phyloP scores from a whole-genome alignment of 73 alveolate genomes.

The Breviolum minutum region DNA sequence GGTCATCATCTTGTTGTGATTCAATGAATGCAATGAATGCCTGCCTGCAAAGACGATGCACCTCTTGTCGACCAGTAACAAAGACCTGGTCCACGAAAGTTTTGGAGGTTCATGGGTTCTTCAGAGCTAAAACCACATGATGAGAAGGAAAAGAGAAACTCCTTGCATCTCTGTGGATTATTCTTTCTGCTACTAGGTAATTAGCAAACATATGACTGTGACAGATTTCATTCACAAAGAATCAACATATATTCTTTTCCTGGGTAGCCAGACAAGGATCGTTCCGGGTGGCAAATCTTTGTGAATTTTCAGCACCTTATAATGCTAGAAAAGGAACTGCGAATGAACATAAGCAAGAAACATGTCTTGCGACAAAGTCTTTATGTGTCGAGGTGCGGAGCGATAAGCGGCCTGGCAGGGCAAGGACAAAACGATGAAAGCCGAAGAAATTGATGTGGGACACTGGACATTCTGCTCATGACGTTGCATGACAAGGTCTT shows the following conservation, averaged over 20 bases:
- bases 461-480: too few relatives aligned
- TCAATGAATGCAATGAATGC: neutral
- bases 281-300: slow-evolving; percentile 92
- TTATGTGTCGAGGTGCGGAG: neutral
- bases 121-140: neutral
- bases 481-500: too few relatives aligned
- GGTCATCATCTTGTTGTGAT: neutral
- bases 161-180: neutral
- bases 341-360: neutral
- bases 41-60: slow-evolving; percentile 85
- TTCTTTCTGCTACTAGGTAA: too few relatives aligned
- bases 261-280: slow-evolving; percentile 10
- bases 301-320: slow-evolving; percentile 70
- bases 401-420: slow-evolving; percentile 36
- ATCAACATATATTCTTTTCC: neutral
- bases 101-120: too few relatives aligned
- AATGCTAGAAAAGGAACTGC: neutral
- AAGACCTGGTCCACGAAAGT: slow-evolving; percentile 7
- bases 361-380: neutral
- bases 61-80: slow-evolving; percentile 85
- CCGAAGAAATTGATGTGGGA: neutral
- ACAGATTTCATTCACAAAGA: neutral
- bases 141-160: neutral
- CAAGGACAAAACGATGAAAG: neutral
- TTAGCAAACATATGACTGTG: neutral